Conservation (phyloP, 352 stramenopile genomes). For the Sclerospora graminicola region DNA sequence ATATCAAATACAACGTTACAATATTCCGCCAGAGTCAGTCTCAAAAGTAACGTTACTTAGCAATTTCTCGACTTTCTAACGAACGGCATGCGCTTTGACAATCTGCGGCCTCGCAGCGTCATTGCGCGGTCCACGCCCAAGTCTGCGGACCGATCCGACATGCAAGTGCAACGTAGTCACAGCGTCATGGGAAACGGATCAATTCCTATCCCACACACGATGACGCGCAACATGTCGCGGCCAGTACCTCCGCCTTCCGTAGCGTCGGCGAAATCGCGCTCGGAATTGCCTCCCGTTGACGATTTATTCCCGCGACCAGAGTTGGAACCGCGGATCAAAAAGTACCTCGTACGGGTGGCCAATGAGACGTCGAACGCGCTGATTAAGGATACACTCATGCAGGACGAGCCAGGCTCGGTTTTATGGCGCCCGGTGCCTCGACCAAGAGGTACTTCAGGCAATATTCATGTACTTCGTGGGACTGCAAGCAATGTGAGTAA, state of each 20-base stretch:
- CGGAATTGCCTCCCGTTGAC: slow-evolving; percentile 10
- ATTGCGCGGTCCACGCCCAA: slow-evolving; percentile 9
- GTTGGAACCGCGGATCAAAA: slow-evolving; percentile 63
- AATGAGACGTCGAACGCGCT: slow-evolving; percentile 79
- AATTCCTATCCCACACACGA: slow-evolving; percentile 10
- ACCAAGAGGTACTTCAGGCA: slow-evolving; percentile 17
- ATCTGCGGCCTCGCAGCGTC: slow-evolving; percentile 14
- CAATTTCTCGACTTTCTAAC: slow-evolving; percentile 1
- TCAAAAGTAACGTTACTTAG: slow-evolving; percentile 9
- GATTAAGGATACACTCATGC: slow-evolving; percentile 56
- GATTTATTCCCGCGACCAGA: slow-evolving; percentile 51
- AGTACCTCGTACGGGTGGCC: slow-evolving; percentile 62
- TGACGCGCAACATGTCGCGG: slow-evolving; percentile 7
- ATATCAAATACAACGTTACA: slow-evolving; percentile 8
- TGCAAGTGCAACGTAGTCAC: slow-evolving; percentile 8
- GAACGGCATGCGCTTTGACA: slow-evolving; percentile 19
- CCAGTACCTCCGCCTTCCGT: slow-evolving; percentile 6
- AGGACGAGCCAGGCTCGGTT: slow-evolving; percentile 30
- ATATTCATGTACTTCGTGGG: slow-evolving; percentile 47
- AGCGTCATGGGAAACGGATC: slow-evolving; percentile 11
- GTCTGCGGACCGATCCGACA: slow-evolving; percentile 1
- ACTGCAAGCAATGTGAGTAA: slow-evolving; percentile 26
- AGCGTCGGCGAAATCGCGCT: background rate
- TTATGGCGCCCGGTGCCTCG: slow-evolving; percentile 43
- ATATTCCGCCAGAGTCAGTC: background rate